Evolutionary conservation across 2,329 filamentous ascomycete genomes (phyloP), one percentile per base, ranked within the genome.

Genomic region (Curvularia lunata): DNA sequence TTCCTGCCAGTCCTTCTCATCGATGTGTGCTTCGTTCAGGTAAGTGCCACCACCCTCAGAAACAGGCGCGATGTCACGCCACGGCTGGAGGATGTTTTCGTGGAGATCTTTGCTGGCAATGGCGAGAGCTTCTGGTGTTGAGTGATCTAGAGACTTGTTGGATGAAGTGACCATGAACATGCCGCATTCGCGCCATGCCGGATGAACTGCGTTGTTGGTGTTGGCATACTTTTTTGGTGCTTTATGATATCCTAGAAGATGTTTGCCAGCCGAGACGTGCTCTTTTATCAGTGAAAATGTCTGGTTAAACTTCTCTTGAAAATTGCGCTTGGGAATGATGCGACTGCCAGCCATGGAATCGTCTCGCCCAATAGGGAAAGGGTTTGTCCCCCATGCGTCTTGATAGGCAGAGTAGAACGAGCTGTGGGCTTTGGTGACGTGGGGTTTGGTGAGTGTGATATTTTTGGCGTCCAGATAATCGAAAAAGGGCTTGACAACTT

Each of bases 281-380:
- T 57, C 49, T 62, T 56, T 52, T 1, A 89, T 80, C 32, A 89
- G 74, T 4, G 53, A 47, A 21, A 58, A 66, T 0, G 65, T 56
- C 27, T 53, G 55, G 50, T 54, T 69, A 66, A 34, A 68, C 64
- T 57, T 74, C 8, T 74, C 62, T 1, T 63, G 46, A 5, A 76
- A 66, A 32, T 64, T 62, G 13, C 56, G 32, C 4, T 64, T 49
- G 1, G 73, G 75, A 0, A 77, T 56, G 2, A 78, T 65, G 19
- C 73, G 69, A 21, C 67, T 72, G 0, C 53, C 60, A 1, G 68
- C 68, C 5, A 70, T 52, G 1, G 75, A 56, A 18, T 64, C 64
- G 16, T 60, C 54, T 2, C 47, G 28, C 4, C 73, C 75, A 9
- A 70, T 62, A 0, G 58, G 54, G 30, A 61, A 64, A 7, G 23